Evolutionary conservation across 2,329 filamentous ascomycete genomes (phyloP).

Genomic region (Fusarium verrucosum): DNA sequence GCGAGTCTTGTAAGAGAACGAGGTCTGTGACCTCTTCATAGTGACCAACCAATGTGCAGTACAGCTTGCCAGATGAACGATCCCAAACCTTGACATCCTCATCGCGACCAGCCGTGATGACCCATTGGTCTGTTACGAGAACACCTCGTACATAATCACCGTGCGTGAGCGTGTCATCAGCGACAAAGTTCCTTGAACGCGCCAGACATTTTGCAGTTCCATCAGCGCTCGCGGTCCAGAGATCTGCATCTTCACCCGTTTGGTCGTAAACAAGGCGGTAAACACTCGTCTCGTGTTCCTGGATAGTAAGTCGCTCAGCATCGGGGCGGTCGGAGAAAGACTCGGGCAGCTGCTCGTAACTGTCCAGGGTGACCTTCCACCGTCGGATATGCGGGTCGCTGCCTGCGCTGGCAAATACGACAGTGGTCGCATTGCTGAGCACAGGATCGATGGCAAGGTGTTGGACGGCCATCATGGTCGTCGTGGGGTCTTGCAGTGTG

Average conservation of each 20-base stretch:
- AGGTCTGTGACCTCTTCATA: conserved; percentile 93
- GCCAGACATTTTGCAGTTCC: conserved; percentile 85
- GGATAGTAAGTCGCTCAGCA: conserved; percentile 63
- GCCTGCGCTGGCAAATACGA: conserved; percentile 79
- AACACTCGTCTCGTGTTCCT: conserved; percentile 90
- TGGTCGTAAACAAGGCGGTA: conserved; percentile 80
- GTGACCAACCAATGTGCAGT: conserved; percentile 81
- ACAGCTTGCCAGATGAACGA: conserved; percentile 73
- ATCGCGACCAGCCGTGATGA: conserved; percentile 88
- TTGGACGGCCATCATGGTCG: conserved; percentile 80
- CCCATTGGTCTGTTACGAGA: conserved; percentile 77
- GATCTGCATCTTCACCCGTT: conserved; percentile 69
- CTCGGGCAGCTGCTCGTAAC: conserved; percentile 64
- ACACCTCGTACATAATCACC: conserved; percentile 92
- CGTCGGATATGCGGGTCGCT: conserved; percentile 82
- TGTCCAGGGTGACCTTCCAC: conserved; percentile 70
- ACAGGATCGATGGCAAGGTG: conserved; percentile 79
- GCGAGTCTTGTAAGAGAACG: conserved; percentile 62
- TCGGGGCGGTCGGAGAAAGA: conserved; percentile 53
- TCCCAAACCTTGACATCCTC: conserved; percentile 95
- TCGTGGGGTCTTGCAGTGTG: conserved; percentile 77
- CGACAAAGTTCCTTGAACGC: conserved; percentile 72
- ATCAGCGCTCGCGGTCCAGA: conserved; percentile 95
- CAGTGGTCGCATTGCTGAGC: conserved; percentile 58
- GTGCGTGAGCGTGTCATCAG: conserved; percentile 78